Percentiles rank a stretch among this genome's conserved stretches.
Evolutionary conservation across 2,329 filamentous ascomycete species (phyloP).

Genomic region (Aspergillus viridinutans): DNA sequence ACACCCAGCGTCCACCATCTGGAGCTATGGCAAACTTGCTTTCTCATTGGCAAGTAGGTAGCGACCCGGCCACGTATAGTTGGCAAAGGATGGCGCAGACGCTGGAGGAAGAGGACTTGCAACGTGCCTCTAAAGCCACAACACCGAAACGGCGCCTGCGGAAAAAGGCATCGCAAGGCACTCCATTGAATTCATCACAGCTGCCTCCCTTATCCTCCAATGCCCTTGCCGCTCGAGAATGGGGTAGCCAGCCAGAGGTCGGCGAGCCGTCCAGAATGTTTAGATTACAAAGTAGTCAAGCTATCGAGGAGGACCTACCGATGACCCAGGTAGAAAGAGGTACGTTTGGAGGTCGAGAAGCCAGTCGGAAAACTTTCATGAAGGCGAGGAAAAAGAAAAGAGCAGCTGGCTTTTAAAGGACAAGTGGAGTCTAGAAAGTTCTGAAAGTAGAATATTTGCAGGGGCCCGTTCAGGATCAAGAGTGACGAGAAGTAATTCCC

Average conservation of each 20-base stretch:
- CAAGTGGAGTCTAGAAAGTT: background rate
- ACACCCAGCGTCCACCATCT: slow-evolving; percentile 15
- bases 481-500: background rate
- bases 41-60: slow-evolving; percentile 34
- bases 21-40: slow-evolving; percentile 27
- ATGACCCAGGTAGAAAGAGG: slow-evolving; percentile 42
- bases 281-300: slow-evolving; percentile 32
- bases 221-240: slow-evolving; percentile 21
- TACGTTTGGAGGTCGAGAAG: slow-evolving; percentile 34
- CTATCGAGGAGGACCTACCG: slow-evolving; percentile 27
- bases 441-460: too few relatives aligned
- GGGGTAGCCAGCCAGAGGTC: slow-evolving; percentile 32
- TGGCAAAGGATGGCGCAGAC: slow-evolving; percentile 26
- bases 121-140: slow-evolving; percentile 7
- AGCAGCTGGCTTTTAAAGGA: slow-evolving; percentile 37
- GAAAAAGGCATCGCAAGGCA: slow-evolving; percentile 23
- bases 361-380: slow-evolving; percentile 19
- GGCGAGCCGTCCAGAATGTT: slow-evolving; percentile 10
- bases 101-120: slow-evolving; percentile 19
- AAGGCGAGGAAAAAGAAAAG: slow-evolving; percentile 39
- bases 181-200: slow-evolving; percentile 10
- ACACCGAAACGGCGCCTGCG: slow-evolving; percentile 21
- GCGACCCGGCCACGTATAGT: slow-evolving; percentile 30
- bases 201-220: slow-evolving; percentile 22
- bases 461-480: too few relatives aligned